A percentile compares a stretch with the other conserved stretches of the same genome.
Conservation (phyloP, 192 early-diverging fungal species). For the Bifiguratus adelaidae region DNA sequence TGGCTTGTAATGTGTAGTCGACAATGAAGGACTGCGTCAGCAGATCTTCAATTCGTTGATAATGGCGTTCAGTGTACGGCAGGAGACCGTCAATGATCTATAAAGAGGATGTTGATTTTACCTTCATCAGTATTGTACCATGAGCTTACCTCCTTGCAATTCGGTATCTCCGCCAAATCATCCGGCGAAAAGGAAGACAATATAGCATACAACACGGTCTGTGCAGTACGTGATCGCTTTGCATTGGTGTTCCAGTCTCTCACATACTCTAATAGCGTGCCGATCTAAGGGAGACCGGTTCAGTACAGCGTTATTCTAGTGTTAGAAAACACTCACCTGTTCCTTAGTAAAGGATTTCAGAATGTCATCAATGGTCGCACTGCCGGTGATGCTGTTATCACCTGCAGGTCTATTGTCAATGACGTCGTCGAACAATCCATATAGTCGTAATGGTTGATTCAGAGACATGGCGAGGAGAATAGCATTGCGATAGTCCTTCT, state of each 20-base stretch:
- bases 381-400: slow-evolving; percentile 46
- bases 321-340: slow-evolving; percentile 19
- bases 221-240: slow-evolving; percentile 67
- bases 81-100: slow-evolving; percentile 66
- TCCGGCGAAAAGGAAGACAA: slow-evolving; percentile 54
- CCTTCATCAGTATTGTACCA: not conserved
- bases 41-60: slow-evolving; percentile 63
- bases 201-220: slow-evolving; percentile 72
- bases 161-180: slow-evolving; percentile 60
- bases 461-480: slow-evolving; percentile 82
- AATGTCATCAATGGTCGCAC: slow-evolving; percentile 56
- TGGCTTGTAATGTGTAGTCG: slow-evolving; percentile 84
- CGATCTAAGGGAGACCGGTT: slow-evolving; percentile 25
- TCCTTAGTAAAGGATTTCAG: slow-evolving; percentile 47
- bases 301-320: not conserved
- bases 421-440: slow-evolving; percentile 60
- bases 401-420: slow-evolving; percentile 33
- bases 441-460: slow-evolving; percentile 77
- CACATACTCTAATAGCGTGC: slow-evolving; percentile 71
- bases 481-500: slow-evolving; percentile 89
- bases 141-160: slow-evolving; percentile 59
- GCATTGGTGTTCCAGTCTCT: slow-evolving; percentile 95
- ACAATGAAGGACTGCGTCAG: slow-evolving; percentile 78
- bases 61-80: slow-evolving; percentile 91
- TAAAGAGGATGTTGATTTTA: not conserved